Base-by-base conservation (phyloP, 2,329 filamentous ascomycete genomes). In the Ceratocystis albifundus region DNA sequence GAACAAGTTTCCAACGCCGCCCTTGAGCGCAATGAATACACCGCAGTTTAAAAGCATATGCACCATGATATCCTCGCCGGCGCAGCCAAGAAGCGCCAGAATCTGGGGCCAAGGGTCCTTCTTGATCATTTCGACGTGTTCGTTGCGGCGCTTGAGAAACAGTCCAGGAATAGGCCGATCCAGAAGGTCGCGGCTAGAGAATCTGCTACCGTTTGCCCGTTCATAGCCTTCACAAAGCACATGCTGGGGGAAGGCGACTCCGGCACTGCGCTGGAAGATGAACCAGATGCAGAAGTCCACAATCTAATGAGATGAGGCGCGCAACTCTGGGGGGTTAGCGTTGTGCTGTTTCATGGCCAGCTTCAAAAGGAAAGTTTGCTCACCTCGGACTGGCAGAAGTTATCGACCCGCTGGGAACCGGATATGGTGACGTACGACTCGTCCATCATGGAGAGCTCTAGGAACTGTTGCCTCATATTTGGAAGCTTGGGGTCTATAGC, bases 191-290 rank as follows among this genome's bases (percentile, higher is more conserved):
- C 69, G 69, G 1, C 66, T 68, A 12, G 73, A 70, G 4, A 72
- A 71, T 4, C 69, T 71, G 30, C 74, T 75, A 41, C 70, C 72
- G 44, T 70, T 70, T 30, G 76, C 73, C 70, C 80, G 83, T 71
- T 87, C 84, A 71, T 87, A 96, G 28, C 93, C 93, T 78, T 96
- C 87, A 70, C 90, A 92, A 3, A 99, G 81, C 4, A 96, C 72
- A 75, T 96, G 89, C 63, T 83, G 82, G 1, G 88, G 86, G 32
- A 53, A 59, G 46, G 22, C 57, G 61, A 66, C 36, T 74, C 28
- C 71, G 73, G 41, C 79, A 70, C 82, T 80, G 12, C 55, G 55
- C 28, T 82, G 83, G 74, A 96, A 96, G 1, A 96, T 78, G 8
- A 83, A 80, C 84, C 88, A 91, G 53, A 96, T 84, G 32, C 83